These are phyloP conservation scores for Rhynchospora pubera DNA, from an alignment of 176 grass and related monocot genomes.

Conservation along the genomic window DNA sequence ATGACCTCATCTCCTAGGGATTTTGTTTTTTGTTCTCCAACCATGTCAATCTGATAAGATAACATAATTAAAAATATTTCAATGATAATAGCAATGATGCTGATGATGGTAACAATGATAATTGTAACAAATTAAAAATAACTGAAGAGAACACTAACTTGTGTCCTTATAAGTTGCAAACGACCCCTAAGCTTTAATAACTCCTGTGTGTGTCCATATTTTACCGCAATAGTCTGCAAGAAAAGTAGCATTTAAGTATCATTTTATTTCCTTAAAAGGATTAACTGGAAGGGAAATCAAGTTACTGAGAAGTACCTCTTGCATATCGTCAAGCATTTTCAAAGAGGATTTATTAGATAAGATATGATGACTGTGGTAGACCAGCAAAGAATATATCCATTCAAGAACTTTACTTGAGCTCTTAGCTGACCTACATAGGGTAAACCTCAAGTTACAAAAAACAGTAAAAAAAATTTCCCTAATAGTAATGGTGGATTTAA, in stretches of 20 bases:
- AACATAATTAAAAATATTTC: background rate
- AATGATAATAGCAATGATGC: background rate
- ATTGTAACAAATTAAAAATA: constrained; percentile 18
- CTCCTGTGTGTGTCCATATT: constrained; percentile 38
- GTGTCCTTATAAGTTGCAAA: constrained; percentile 54
- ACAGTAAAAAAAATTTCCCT: background rate
- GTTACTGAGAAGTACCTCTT: constrained; percentile 43
- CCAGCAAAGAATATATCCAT: constrained; percentile 79
- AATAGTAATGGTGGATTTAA: background rate
- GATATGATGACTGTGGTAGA: constrained; percentile 62
- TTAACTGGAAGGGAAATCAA: background rate
- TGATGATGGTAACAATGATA: background rate
- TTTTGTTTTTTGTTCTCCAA: constrained; percentile 18
- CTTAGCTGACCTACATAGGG: constrained; percentile 46
- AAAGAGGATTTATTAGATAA: constrained; percentile 38
- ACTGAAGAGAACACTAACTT: constrained; percentile 32
- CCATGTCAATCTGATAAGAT: constrained; percentile 42
- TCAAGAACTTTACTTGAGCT: constrained; percentile 44
- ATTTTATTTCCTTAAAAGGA: background rate
- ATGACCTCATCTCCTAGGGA: constrained; percentile 13
- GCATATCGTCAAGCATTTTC: constrained; percentile 39
- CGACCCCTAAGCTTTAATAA: constrained; percentile 74
- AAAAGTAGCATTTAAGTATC: background rate
- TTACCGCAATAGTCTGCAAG: constrained; percentile 52
- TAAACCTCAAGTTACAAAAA: constrained; percentile 10